Percentiles rank a stretch among this genome's conserved stretches.
Conservation (phyloP, 2,329 filamentous ascomycete genomes). For the Colletotrichum eleusines region DNA sequence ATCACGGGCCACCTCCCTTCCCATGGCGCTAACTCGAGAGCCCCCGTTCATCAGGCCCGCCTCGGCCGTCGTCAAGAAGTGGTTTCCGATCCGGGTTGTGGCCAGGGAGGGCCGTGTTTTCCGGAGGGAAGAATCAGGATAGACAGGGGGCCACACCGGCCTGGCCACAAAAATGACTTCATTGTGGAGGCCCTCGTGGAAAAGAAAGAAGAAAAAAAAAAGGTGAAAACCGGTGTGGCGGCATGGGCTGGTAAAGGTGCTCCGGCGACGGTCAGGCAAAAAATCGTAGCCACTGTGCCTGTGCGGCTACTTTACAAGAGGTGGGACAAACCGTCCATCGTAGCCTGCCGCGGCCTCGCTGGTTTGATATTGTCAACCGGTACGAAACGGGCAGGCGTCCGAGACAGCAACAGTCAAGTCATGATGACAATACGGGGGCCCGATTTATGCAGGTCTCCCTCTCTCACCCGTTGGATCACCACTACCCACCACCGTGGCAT, state of each 20-base stretch:
- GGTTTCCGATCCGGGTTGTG: neutral
- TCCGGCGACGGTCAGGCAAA: neutral
- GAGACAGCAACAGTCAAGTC: conserved; percentile 12
- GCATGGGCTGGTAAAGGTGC: neutral
- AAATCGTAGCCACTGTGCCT: neutral
- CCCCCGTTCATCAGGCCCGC: neutral
- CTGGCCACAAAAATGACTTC: conserved; percentile 37
- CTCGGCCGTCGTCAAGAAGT: neutral
- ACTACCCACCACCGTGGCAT: neutral
- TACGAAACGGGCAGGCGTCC: conserved; percentile 10
- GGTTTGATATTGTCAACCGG: conserved; percentile 7
- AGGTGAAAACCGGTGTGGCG: conserved; percentile 20
- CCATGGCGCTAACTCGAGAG: neutral
- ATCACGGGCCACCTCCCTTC: too few species aligned
- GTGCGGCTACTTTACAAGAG: neutral
- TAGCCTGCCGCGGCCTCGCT: neutral
- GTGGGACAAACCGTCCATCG: too few species aligned
- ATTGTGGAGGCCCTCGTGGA: conserved; percentile 35
- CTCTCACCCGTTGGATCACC: neutral
- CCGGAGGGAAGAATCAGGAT: conserved; percentile 17
- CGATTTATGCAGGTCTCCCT: neutral
- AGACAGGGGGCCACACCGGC: neutral
- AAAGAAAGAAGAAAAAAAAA: too few species aligned
- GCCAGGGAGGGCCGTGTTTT: neutral
- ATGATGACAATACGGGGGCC: conserved; percentile 27